Percentiles rank a stretch among this genome's conserved stretches.
phyloP scores from a whole-genome alignment of 306 rosid genomes.

The Vigna nakashimae region DNA sequence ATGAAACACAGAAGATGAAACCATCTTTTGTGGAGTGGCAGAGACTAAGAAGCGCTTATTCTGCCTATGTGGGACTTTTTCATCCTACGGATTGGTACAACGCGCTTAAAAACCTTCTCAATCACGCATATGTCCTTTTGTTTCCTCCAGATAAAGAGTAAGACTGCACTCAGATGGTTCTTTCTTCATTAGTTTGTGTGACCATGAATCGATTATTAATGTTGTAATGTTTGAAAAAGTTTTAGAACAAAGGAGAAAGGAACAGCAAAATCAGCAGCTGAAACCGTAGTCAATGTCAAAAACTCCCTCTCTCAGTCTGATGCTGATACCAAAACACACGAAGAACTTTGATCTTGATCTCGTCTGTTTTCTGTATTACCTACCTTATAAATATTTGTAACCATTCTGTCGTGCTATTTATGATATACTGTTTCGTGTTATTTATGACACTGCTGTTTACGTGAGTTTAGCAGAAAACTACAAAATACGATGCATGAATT shows the following conservation, averaged over 20 bases:
- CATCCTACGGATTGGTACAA: neutral
- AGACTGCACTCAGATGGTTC: no score
- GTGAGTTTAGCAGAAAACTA: no score
- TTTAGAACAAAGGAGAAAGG: conserved; percentile 43
- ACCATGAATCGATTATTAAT: neutral
- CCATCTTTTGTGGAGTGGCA: conserved; percentile 27
- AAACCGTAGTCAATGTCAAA: neutral
- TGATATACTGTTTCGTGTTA: no score
- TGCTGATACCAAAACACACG: neutral
- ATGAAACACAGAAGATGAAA: neutral
- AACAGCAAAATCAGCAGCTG: conserved; percentile 47
- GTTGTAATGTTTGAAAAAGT: neutral
- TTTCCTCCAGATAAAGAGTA: conserved; percentile 46
- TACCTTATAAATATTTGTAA: no score
- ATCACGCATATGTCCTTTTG: neutral
- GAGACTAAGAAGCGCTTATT: conserved; percentile 33
- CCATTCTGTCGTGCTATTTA: no score
- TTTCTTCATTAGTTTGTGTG: neutral
- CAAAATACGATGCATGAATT: no score
- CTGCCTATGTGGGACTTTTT: conserved; percentile 6
- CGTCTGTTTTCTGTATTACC: no score
- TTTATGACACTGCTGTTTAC: no score
- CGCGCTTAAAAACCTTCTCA: neutral
- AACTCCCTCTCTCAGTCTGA: neutral
- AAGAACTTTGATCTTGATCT: neutral